Evolutionary conservation across 306 rosid genomes (phyloP), one percentile per base, ranked within the genome.

Genomic region (Lithocarpus polystachyus): DNA sequence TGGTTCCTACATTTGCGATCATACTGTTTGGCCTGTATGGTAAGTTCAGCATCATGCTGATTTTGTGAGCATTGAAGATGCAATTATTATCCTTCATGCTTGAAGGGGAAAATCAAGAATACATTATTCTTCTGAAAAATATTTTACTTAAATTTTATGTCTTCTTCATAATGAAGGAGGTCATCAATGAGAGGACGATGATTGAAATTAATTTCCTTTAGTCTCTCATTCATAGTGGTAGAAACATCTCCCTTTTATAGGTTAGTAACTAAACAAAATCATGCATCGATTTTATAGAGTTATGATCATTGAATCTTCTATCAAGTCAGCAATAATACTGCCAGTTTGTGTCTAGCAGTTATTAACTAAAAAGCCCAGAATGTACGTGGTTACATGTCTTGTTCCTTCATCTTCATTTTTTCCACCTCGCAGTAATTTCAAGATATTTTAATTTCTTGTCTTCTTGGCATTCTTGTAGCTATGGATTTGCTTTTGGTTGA

Each of bases 331-430:
- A 62, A 24, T 15, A 5, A 62, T 62, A 19, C 24, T 20, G 29
- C 65, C 18, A 2, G 24, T 59, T 22, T 59, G 23, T 20, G 12
- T 23, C 14, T 26, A 59, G 65, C 65, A 59, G 29, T 59, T 22
- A 18, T 67, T 29, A 67, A 67, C 18, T n/a, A 45, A 4, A 8
- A 18, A 67, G 24, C 52, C 23, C 45, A 33, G 48, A 17, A 33
- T 67, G 51, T 15, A 31, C 0, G 11, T n/a, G 35, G 23, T 37
- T 15, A 45, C 72, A 33, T 17, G 14, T 7, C 13, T 33, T 28
- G 22, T 65, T 51, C 56, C 18, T 60, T 80, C 48, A 43, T 52
- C 67, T 55, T 77, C 62, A 75, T 29, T 75, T 18, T 68, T 62
- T 79, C 65, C 54, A 17, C 54, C 45, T 5, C 3, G 28, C 24